Evolutionary conservation across 192 early-diverging fungal species (phyloP), one percentile per base, ranked within the genome.

Genomic region (Mortierella claussenii): DNA sequence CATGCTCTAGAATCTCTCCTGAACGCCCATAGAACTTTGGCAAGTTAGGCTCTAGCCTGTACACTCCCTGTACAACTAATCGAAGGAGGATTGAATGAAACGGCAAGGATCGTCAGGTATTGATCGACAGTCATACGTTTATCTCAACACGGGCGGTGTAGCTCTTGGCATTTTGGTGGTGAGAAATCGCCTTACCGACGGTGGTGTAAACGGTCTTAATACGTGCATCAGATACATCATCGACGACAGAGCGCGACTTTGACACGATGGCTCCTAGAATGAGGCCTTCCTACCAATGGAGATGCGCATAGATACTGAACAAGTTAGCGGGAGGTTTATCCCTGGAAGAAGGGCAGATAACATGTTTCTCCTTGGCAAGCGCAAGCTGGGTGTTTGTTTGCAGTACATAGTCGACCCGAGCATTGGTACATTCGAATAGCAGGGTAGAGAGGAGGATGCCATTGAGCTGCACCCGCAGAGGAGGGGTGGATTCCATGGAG

Each of bases 401-500:
- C n/a, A n/a, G n/a, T 75, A 76, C 73, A 62, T 61, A 76, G n/a
- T 76, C 64, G 0, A 76, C 59, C 8, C 73, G 56, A 17, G 73
- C 73, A 59, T 76, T 76, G 9, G 73, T 58, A 18, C 73, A 76
- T 49, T 76, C 73, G 24, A 76, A 76, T 24, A 76, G 53, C 23
- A 76, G 24, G 1, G 73, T 76, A 27, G 73, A 76, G 9, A 76
- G 52, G 26, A 76, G 64, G 27, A 76, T 67, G 30, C 73, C 73
- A 15, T 67, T 76, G 28, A 76, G 45, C 17, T 76, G 73, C 24
- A 66, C 37, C 6, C 64, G 65, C 27, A 76, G 73, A 15, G 44
- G 32, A 15, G 64, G 63, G 9, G 37, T 12, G 7, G 44, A 44
- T 15, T 33, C 37, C 61, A 74, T 74, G 27, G 65, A 18, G 2